Base-by-base conservation (phyloP, 169 alveolate genomes). In the Plasmodium sp. region DNA sequence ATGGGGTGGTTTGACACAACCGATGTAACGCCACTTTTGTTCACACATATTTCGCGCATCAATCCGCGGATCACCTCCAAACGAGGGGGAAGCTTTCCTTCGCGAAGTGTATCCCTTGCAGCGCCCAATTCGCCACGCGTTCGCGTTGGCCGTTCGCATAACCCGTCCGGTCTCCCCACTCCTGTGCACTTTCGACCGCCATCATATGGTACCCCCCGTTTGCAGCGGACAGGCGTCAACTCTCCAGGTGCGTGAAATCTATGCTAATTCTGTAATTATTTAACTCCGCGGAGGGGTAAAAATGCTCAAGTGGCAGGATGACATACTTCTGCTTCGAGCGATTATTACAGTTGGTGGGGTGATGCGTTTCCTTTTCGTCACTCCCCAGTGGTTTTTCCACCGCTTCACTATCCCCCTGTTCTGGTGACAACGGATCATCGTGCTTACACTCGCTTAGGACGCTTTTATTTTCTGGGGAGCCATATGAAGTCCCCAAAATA, bases 211-310 rank as follows among this genome's bases (percentile, higher is more conserved):
- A 48, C 10, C 58, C 58, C 58, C 58, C 58, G 18, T 48, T 48
- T 5, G 58, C 18, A 48, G 58, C n/a, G 58, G 18, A 48, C 58
- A 48, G 27, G 27, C 6, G 56, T 83, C 92, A 83, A 22, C 39
- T 58, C 22, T 83, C 81, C 62, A 56, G 43, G 27, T 83, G 73
- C n/a, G 81, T 83, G 33, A 54, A 83, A 83, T 54, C 58, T 9
- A 83, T 83, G 51, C 62, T 83, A 83, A 83, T 54, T 83, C 92
- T 83, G 51, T 56, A 83, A 56, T 83, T 83, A 33, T 34, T 83
- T 83, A 83, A 83, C 73, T 27, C 67, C 2, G 56, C 43, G 56
- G 36, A 54, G 22, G 43, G 22, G 71, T 83, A 83, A 83, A 83
- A 83, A 56, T 83, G 56, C 22, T 48, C n/a, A 83, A 36, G 41